These are phyloP conservation scores for Hypoxylon crocopeplum DNA, from an alignment of 495 filamentous ascomycete species.

Conservation along the genomic window DNA sequence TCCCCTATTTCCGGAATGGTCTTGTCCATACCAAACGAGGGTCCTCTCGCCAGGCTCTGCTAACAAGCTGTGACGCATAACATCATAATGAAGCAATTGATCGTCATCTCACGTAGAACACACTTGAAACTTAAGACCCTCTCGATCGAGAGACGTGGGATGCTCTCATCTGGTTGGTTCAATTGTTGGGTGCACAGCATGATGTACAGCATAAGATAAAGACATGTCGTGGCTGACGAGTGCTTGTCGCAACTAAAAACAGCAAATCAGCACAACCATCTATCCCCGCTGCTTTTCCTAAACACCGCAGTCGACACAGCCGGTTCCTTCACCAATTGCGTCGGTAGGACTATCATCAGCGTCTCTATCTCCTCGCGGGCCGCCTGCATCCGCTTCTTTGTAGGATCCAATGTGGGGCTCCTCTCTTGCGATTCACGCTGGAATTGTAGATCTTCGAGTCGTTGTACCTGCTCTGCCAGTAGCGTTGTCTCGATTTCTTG, in stretches of 20 bases:
- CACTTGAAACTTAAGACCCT: constrained; percentile 11
- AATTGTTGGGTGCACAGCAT: constrained; percentile 12
- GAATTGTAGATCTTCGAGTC: constrained; percentile 17
- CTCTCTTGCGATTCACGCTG: constrained; percentile 14
- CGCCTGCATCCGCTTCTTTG: constrained; percentile 39
- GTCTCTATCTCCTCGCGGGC: constrained; percentile 40
- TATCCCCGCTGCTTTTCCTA: constrained; percentile 32
- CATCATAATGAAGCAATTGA: constrained; percentile 17
- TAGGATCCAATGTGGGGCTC: constrained; percentile 8
- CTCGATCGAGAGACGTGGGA: constrained; percentile 1
- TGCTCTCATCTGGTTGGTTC: constrained; percentile 16
- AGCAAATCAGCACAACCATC: constrained; percentile 27
- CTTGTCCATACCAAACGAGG: not conserved
- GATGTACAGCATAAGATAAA: constrained; percentile 24
- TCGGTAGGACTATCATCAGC: constrained; percentile 38
- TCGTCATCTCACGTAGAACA: constrained; percentile 8
- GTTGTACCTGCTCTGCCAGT: constrained; percentile 23
- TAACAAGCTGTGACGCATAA: not conserved
- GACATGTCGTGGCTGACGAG: constrained; percentile 25
- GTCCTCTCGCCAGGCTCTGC: not conserved
- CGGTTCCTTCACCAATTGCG: constrained; percentile 36
- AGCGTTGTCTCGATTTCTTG: constrained; percentile 17
- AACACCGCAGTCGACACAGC: constrained; percentile 39
- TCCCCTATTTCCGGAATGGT: no score
- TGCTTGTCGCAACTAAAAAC: constrained; percentile 9